Evolutionary conservation across 2,329 filamentous ascomycete species (phyloP).

Genomic region (Ophiostoma sp.): DNA sequence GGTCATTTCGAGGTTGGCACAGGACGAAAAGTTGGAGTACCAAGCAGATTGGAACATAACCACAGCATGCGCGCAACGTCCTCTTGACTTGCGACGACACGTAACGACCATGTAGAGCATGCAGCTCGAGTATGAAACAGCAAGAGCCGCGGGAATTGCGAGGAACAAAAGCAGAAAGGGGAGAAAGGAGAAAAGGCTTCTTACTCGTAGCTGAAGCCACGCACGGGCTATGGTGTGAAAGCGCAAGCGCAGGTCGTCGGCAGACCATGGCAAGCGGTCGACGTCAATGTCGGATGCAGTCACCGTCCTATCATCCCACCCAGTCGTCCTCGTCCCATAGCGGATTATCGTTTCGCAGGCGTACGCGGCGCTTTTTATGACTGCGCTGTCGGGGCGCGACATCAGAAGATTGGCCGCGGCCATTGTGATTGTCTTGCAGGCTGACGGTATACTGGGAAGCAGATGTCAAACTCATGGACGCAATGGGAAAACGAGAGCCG

Average conservation of each 20-base stretch:
- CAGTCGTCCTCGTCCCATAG: constrained; percentile 39
- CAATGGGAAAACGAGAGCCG: constrained; percentile 35
- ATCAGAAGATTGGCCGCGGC: constrained; percentile 52
- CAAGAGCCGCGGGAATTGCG: background rate
- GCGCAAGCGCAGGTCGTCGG: constrained; percentile 36
- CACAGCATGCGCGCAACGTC: background rate
- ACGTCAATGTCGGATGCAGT: background rate
- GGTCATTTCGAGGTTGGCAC: no score
- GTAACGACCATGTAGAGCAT: background rate
- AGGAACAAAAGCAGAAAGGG: background rate
- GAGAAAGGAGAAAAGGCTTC: constrained; percentile 23
- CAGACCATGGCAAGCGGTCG: constrained; percentile 29
- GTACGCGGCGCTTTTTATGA: constrained; percentile 41
- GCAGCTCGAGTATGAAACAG: background rate
- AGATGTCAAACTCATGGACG: constrained; percentile 55
- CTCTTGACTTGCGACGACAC: background rate
- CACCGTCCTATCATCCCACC: constrained; percentile 38
- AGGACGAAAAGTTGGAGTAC: background rate
- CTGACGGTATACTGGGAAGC: constrained; percentile 44
- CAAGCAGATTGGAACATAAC: background rate
- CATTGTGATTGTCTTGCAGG: constrained; percentile 52
- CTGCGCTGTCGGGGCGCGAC: constrained; percentile 44
- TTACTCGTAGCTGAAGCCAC: constrained; percentile 41
- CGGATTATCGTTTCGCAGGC: constrained; percentile 40
- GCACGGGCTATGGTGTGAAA: constrained; percentile 44